phyloP scores from a whole-genome alignment of 768 basidiomycete species.

The Lactifluus echinatus region DNA sequence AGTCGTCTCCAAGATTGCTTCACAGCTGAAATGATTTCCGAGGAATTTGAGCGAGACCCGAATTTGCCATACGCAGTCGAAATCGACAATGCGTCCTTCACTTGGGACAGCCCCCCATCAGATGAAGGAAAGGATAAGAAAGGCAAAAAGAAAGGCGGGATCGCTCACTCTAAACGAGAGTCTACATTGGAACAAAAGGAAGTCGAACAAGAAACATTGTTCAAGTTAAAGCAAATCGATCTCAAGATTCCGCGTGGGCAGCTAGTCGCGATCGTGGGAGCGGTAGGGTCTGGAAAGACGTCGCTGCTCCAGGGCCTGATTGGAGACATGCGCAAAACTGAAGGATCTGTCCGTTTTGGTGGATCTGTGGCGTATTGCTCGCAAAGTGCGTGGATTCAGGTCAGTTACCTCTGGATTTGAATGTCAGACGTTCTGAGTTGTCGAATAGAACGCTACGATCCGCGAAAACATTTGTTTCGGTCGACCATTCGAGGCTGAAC shows the following conservation, averaged over 20 bases:
- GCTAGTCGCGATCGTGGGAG: conserved; percentile 73
- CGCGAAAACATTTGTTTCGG: conserved; percentile 89
- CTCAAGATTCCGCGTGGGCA: conserved; percentile 66
- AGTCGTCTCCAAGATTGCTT: conserved; percentile 72
- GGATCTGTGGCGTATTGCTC: conserved; percentile 76
- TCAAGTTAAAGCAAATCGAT: conserved; percentile 56
- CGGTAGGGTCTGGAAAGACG: conserved; percentile 66
- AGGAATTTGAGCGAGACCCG: conserved; percentile 46
- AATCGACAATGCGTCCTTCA: conserved; percentile 64
- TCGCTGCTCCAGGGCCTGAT: conserved; percentile 66
- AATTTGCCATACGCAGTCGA: conserved; percentile 55
- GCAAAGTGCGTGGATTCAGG: conserved; percentile 89
- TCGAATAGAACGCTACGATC: conserved; percentile 62
- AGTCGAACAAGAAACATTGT: conserved; percentile 35
- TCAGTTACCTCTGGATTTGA: conserved; percentile 17
- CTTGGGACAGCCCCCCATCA: conserved; percentile 76
- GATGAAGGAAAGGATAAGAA: conserved; percentile 29
- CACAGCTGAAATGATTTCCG: conserved; percentile 67
- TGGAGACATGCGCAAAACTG: conserved; percentile 72
- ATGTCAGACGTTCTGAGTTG: neutral
- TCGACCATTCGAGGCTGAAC: conserved; percentile 66
- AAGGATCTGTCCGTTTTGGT: conserved; percentile 62
- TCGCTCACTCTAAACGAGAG: conserved; percentile 8
- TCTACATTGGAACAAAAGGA: conserved; percentile 22
- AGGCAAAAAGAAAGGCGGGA: conserved; percentile 9